Percentiles rank a stretch among this genome's conserved stretches.
These are phyloP conservation scores for Phyllosticta ampelicida DNA, from an alignment of 2,329 filamentous ascomycete species.

Conservation along the genomic window DNA sequence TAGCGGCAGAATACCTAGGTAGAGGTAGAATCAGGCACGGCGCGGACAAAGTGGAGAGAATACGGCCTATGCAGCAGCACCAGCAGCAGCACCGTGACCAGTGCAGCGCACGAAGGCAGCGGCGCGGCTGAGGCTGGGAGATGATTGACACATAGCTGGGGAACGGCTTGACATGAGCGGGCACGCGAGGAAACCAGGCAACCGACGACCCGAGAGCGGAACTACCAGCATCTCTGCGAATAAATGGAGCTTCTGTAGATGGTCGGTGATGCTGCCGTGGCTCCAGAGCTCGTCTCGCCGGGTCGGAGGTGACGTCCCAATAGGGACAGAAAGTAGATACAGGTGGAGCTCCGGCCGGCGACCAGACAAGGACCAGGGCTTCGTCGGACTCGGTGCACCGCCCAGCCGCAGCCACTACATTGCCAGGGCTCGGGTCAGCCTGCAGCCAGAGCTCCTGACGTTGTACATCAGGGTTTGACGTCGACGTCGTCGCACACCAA, in stretches of 20 bases:
- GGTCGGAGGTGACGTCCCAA: background rate
- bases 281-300: background rate
- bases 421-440: background rate
- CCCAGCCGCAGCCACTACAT: background rate
- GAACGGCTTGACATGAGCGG: constrained; percentile 4
- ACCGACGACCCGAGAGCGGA: too few species aligned
- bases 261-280: too few species aligned
- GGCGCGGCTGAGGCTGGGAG: constrained; percentile 7
- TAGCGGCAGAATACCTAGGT: background rate
- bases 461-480: background rate
- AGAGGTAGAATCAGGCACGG: background rate
- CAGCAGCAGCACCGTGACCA: background rate
- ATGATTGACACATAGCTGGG: background rate
- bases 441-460: background rate
- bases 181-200: background rate
- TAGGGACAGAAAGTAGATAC: background rate
- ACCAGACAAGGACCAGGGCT: background rate
- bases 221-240: too few species aligned
- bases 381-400: background rate
- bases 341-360: background rate
- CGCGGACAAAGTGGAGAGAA: background rate
- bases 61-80: too few species aligned
- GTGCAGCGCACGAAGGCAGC: constrained; percentile 1
- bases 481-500: too few species aligned
- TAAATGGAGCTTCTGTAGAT: too few species aligned